Conservation (phyloP, 163 green algal species). For the Scenedesmus sp. region DNA sequence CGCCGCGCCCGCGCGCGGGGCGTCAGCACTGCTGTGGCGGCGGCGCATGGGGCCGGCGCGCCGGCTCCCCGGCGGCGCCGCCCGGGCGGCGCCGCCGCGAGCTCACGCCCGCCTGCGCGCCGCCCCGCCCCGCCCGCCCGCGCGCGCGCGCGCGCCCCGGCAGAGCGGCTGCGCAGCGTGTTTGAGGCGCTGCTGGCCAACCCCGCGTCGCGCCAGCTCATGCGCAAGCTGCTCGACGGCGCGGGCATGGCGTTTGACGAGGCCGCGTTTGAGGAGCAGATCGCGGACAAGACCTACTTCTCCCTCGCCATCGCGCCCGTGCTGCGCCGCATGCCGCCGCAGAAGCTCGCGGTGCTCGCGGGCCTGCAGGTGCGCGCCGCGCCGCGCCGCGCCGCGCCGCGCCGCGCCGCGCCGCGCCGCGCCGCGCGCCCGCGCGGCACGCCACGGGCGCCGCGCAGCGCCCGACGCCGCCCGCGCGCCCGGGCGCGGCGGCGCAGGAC, state of each 20-base stretch:
- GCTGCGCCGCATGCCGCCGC: slow-evolving; percentile 31
- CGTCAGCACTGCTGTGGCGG: too few species aligned
- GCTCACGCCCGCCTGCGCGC: too few species aligned
- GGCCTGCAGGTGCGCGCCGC: slow-evolving; percentile 41
- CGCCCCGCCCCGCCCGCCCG: too few species aligned
- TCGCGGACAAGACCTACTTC: slow-evolving; percentile 37
- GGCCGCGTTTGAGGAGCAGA: slow-evolving; percentile 43
- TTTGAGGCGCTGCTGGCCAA: slow-evolving; percentile 39
- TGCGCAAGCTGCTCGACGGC: slow-evolving; percentile 29
- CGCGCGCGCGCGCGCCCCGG: background rate
- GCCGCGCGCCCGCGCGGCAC: too few species aligned
- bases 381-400: too few species aligned
- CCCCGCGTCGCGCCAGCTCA: slow-evolving; percentile 21
- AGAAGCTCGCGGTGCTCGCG: slow-evolving; percentile 39
- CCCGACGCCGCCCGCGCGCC: too few species aligned
- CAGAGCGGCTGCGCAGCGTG: slow-evolving; percentile 36
- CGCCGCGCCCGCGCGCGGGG: too few species aligned
- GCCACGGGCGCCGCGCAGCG: too few species aligned
- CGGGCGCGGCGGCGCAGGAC: slow-evolving; percentile 26
- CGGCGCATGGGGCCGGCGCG: too few species aligned
- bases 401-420: too few species aligned
- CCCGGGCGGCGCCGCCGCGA: too few species aligned
- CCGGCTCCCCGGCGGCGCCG: too few species aligned
- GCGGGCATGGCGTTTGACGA: slow-evolving; percentile 43
- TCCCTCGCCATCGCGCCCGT: slow-evolving; percentile 41